Evolutionary conservation across 2,329 filamentous ascomycete genomes (phyloP).

Genomic region (Coleophoma eucalyptorum): DNA sequence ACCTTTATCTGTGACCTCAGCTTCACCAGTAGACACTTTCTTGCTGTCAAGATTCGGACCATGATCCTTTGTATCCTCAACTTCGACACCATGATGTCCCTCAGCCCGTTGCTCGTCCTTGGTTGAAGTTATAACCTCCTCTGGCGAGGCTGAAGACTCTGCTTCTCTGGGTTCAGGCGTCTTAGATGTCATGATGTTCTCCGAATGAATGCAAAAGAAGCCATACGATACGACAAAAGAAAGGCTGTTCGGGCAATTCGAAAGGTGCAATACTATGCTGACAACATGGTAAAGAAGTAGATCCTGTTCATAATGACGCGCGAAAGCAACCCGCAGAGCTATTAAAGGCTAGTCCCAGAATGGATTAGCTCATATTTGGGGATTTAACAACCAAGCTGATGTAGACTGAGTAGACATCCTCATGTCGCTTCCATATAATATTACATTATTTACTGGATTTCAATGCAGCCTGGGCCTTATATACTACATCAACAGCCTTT

Average conservation of each 20-base stretch:
- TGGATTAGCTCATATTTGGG: neutral
- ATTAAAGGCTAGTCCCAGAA: neutral
- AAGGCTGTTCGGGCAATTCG: neutral
- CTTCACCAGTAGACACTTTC: neutral
- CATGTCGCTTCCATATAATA: neutral
- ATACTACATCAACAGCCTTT: slow-evolving; percentile 14
- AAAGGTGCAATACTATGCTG: neutral
- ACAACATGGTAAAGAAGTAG: slow-evolving; percentile 3
- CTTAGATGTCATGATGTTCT: slow-evolving; percentile 8
- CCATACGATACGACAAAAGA: slow-evolving; percentile 10
- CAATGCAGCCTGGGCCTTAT: slow-evolving; percentile 14
- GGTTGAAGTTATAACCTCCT: slow-evolving; percentile 6
- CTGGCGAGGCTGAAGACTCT: slow-evolving; percentile 7
- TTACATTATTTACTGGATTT: slow-evolving; percentile 12
- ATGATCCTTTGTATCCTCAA: neutral
- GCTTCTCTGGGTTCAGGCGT: neutral
- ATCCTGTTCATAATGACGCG: neutral
- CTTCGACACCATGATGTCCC: slow-evolving; percentile 8
- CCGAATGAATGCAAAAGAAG: slow-evolving; percentile 2
- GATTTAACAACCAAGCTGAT: no score
- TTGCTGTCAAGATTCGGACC: neutral
- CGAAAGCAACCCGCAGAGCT: neutral
- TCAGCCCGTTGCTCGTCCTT: slow-evolving; percentile 9
- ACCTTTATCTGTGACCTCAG: slow-evolving; percentile 8
- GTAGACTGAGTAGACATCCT: no score